Conservation (phyloP, 2,329 filamentous ascomycete species). For the Venturia nashicola region DNA sequence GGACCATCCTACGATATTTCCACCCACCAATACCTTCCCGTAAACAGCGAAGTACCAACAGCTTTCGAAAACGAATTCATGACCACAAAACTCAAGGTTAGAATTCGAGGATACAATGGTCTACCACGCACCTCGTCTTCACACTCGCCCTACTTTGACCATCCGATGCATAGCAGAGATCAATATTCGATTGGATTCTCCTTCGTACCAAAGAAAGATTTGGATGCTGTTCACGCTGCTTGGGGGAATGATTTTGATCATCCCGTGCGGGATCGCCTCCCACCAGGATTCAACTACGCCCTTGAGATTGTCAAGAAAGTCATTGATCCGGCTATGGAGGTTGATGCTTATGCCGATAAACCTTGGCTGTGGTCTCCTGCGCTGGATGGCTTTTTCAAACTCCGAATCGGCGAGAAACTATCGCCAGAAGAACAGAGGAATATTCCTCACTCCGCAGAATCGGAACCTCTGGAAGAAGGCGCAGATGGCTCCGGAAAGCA, state of each 20-base stretch:
- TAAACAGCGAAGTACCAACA: constrained; percentile 57
- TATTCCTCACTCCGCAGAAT: constrained; percentile 3
- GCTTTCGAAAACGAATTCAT: constrained; percentile 52
- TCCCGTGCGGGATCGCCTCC: constrained; percentile 74
- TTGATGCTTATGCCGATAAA: constrained; percentile 75
- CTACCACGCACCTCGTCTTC: constrained; percentile 11
- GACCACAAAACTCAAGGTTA: constrained; percentile 59
- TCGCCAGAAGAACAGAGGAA: constrained; percentile 6
- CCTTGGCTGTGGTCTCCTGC: constrained; percentile 80
- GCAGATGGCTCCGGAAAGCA: constrained; percentile 14
- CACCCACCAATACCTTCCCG: constrained; percentile 47
- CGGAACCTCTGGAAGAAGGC: constrained; percentile 4
- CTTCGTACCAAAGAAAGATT: constrained; percentile 56
- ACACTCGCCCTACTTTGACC: constrained; percentile 5
- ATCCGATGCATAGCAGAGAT: constrained; percentile 38
- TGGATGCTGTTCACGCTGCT: constrained; percentile 61
- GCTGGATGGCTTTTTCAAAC: constrained; percentile 25
- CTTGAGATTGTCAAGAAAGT: constrained; percentile 80
- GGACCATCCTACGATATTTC: constrained; percentile 62
- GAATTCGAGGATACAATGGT: constrained; percentile 52
- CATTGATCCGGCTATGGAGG: constrained; percentile 83
- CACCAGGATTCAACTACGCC: constrained; percentile 74
- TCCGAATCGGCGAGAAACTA: constrained; percentile 7
- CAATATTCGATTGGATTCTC: constrained; percentile 76
- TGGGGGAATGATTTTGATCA: constrained; percentile 95